These are phyloP conservation scores for Steccherinum ochraceum DNA, from an alignment of 768 basidiomycete genomes.

Conservation along the genomic window DNA sequence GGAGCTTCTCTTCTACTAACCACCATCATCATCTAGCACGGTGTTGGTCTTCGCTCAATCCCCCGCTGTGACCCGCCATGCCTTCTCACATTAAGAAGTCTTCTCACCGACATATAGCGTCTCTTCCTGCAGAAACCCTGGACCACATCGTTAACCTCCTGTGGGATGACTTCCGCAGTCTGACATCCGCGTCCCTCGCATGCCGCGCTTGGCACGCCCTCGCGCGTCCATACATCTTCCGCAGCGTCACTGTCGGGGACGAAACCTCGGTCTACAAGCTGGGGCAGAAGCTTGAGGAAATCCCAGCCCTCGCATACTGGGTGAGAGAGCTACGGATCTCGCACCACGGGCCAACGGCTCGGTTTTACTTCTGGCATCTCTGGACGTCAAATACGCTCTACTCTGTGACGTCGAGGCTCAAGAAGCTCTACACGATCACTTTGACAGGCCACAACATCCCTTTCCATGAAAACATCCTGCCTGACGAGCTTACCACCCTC, in stretches of 20 bases:
- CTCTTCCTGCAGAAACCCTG: background rate
- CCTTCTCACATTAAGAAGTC: too few species aligned
- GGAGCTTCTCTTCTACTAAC: too few species aligned
- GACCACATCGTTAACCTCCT: background rate
- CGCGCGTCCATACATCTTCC: background rate
- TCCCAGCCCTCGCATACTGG: background rate
- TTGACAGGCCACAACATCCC: too few species aligned
- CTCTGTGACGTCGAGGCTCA: too few species aligned
- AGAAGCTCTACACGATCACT: too few species aligned
- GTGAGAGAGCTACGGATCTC: background rate
- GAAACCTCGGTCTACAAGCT: background rate
- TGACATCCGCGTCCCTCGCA: background rate
- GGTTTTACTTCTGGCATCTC: background rate
- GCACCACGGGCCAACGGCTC: background rate
- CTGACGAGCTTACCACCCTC: too few species aligned
- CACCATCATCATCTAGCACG: too few species aligned
- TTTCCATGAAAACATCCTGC: too few species aligned
- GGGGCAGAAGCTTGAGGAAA: background rate
- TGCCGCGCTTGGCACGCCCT: background rate
- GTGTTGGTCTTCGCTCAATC: too few species aligned
- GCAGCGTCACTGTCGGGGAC: background rate
- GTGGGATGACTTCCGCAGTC: background rate
- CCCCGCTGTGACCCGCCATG: too few species aligned
- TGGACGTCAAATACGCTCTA: background rate
- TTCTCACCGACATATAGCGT: too few species aligned